Evolutionary conservation across 1,139 yeast genomes (phyloP).

Genomic region (Meyerozyma athensensis): DNA sequence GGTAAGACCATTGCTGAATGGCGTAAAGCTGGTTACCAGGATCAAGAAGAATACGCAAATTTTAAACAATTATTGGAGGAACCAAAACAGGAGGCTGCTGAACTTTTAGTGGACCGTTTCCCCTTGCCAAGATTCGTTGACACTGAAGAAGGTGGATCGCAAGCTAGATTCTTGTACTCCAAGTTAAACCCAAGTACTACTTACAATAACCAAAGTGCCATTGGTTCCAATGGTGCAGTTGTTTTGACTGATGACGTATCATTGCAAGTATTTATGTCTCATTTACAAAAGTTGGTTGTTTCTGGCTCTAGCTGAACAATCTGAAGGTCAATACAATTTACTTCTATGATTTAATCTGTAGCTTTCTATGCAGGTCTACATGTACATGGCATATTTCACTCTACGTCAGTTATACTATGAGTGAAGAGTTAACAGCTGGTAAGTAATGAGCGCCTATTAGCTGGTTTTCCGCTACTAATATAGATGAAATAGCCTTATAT

Average conservation of each 20-base stretch:
- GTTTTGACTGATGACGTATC: constrained; percentile 95
- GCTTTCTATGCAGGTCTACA: neutral
- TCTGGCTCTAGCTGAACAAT: constrained; percentile 33
- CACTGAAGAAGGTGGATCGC: constrained; percentile 97
- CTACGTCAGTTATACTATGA: neutral
- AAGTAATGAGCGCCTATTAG: neutral
- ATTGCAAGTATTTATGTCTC: constrained; percentile 86
- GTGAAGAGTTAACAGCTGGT: constrained; percentile 2
- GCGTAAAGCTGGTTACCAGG: constrained; percentile 95
- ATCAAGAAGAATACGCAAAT: constrained; percentile 82
- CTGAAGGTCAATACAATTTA: constrained; percentile 2
- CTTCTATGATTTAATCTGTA: neutral
- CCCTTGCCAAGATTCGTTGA: constrained; percentile 96
- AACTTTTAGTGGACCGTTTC: constrained; percentile 84
- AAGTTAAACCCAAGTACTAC: constrained; percentile 92
- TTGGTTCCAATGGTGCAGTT: constrained; percentile 58
- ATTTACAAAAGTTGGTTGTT: constrained; percentile 79
- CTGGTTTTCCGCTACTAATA: constrained; percentile 5
- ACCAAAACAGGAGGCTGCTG: constrained; percentile 91
- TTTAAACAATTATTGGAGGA: constrained; percentile 83
- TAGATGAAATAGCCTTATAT: constrained; percentile 85
- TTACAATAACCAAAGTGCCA: constrained; percentile 56
- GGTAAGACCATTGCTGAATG: constrained; percentile 94
- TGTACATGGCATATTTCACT: neutral
- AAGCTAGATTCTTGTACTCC: constrained; percentile 92